Base-by-base conservation (phyloP, 2,329 filamentous ascomycete genomes). In the Fusarium sp. region DNA sequence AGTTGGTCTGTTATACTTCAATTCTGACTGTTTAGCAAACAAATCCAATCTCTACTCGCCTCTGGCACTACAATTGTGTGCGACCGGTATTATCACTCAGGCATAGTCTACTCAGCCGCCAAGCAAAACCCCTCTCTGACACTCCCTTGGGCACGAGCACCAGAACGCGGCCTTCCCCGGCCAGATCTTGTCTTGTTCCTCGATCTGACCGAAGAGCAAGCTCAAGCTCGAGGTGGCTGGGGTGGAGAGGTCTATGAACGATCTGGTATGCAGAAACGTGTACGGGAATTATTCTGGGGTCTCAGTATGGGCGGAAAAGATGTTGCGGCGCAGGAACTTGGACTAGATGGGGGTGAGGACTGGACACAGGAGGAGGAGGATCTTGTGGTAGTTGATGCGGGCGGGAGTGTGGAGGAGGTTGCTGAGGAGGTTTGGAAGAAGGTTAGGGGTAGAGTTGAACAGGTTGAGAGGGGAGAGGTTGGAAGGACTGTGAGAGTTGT, bases 81-180 rank as follows among this genome's bases (percentile, higher is more conserved):
- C 75, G 96, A 99, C 82, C 91, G 96, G 54, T 99, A 98, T 85
- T 97, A 97, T 81, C 96, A 98, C 85, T 96, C 93, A 26, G 96
- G 96, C 61, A 93, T 95, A 65, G 94, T 98, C 56, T 99, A 98
- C 85, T 94, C 92, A 30, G 94, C 94, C 1, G 96, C 96, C 8
- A 98, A 98, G 81, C 87, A 90, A 50, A 94, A 94, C 75, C 89
- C 91, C 0, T 82, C 85, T 5, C 87, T 98, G 18, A 85, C 88
- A 0, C 85, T 98, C 1, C 83, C 88, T 1, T 99, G 96, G 95
- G 95, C 94, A 13, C 91, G 94, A 75, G 88, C 91, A 22, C 94
- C 95, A 3, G 96, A 98, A 78, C 88, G 94, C 20, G 96, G 96
- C 1, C 87, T 99, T 1, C 96, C 96, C 3, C 89, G 93, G 9